Conservation (phyloP, 2,329 filamentous ascomycete genomes). For the Rugonectria rugulosa region DNA sequence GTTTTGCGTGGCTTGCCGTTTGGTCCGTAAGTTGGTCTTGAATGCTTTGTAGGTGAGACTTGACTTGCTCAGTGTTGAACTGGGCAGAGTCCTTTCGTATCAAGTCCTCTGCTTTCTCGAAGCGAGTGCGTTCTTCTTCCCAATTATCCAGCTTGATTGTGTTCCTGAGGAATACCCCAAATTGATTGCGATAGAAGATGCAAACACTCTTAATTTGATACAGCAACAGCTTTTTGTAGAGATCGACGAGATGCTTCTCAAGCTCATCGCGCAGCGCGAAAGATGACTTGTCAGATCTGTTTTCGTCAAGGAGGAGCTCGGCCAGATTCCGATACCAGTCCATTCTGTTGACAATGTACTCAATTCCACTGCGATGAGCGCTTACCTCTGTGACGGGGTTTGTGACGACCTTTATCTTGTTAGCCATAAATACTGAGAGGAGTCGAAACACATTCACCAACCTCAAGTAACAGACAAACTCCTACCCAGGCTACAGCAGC, state of each 20-base stretch:
- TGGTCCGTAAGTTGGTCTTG: slow-evolving; percentile 12
- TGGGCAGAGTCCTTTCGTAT: slow-evolving; percentile 14
- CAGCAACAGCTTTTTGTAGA: slow-evolving; percentile 49
- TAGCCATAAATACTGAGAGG: not conserved
- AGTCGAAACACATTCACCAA: too few relatives aligned
- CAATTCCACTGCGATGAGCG: slow-evolving; percentile 43
- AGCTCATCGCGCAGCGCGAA: slow-evolving; percentile 31
- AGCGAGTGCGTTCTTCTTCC: slow-evolving; percentile 38
- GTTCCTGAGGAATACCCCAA: slow-evolving; percentile 39
- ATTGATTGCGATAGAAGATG: slow-evolving; percentile 43
- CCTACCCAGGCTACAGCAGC: slow-evolving; percentile 48
- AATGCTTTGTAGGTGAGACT: slow-evolving; percentile 3
- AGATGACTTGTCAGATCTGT: slow-evolving; percentile 25
- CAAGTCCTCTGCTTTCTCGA: slow-evolving; percentile 39
- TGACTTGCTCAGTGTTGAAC: too few relatives aligned
- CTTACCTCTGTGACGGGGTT: slow-evolving; percentile 38
- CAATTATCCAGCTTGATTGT: slow-evolving; percentile 45
- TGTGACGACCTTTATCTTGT: slow-evolving; percentile 37
- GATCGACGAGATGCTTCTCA: slow-evolving; percentile 39
- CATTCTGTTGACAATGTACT: slow-evolving; percentile 46
- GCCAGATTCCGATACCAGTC: slow-evolving; percentile 49
- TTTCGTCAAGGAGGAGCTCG: slow-evolving; percentile 39
- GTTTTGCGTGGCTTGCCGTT: not conserved
- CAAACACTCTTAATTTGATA: slow-evolving; percentile 52
- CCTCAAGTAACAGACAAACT: slow-evolving; percentile 45